Conservation (phyloP, 345 rosid genomes). For the Camelina laxa region DNA sequence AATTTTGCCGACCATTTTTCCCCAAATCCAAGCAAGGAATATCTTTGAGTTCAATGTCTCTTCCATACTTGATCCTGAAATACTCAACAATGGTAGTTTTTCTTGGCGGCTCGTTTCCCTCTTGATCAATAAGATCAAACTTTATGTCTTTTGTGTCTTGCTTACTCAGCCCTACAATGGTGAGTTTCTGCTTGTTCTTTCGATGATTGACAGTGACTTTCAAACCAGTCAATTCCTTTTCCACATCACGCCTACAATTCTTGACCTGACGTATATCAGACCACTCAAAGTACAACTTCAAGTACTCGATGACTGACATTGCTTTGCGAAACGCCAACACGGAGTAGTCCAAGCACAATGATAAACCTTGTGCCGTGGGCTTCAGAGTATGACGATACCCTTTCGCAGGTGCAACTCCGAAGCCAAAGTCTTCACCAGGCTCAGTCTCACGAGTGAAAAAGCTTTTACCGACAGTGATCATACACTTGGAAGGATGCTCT, state of each 20-base stretch:
- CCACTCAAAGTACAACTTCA: constrained; percentile 49
- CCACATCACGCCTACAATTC: constrained; percentile 46
- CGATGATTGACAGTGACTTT: constrained; percentile 76
- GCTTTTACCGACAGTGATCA: constrained; percentile 69
- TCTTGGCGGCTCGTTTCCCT: constrained; percentile 45
- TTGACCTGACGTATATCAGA: constrained; percentile 43
- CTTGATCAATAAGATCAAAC: constrained; percentile 56
- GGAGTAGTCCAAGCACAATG: constrained; percentile 76
- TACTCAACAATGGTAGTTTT: constrained; percentile 55
- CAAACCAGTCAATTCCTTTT: constrained; percentile 52
- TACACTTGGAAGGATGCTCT: constrained; percentile 69
- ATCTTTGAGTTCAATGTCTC: constrained; percentile 51
- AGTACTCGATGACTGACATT: constrained; percentile 63
- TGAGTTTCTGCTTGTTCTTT: constrained; percentile 62
- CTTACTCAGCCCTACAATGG: constrained; percentile 56
- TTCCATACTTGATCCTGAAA: constrained; percentile 60
- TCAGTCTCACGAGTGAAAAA: constrained; percentile 50
- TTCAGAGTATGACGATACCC: constrained; percentile 82
- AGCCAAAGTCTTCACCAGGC: constrained; percentile 53
- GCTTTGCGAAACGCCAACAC: constrained; percentile 71
- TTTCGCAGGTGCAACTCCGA: constrained; percentile 66
- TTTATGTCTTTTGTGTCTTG: constrained; percentile 44
- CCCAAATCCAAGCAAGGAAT: constrained; percentile 81
- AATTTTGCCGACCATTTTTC: constrained; percentile 52
- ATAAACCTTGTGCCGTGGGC: constrained; percentile 73